Evolutionary conservation across 2,329 filamentous ascomycete genomes (phyloP), one percentile per base, ranked within the genome.

Genomic region (Coniella lustricola): DNA sequence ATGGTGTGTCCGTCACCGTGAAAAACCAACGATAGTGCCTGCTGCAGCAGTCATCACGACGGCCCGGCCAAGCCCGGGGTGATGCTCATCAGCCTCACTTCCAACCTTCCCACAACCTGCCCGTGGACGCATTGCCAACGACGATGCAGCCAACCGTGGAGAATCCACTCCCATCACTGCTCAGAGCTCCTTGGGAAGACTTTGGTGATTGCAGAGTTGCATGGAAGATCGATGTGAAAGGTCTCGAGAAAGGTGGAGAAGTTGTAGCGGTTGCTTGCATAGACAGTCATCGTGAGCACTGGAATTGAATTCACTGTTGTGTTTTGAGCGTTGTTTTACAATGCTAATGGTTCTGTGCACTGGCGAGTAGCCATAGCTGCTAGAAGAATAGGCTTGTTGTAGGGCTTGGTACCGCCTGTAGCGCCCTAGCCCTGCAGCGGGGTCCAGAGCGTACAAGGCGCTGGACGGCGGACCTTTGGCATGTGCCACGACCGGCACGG

Each of bases 41-140:
- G 46, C n/a, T 48, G 46, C n/a, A 44, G 33, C 18, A 13, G 39
- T 14, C 4, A 38, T 38, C 39, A 48, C 12, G 44, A 48, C 22
- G 44, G 46, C 18, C 35, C 44, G 32, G 36, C 18, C 17, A 37
- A n/a, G n/a, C n/a, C 35, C 35, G 20, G 8, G 4, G 9, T 4
- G 16, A 3, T 12, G 13, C 21, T 39, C 13, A 3, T n/a, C 37
- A 41, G n/a, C 22, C 12, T 25, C 36, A 16, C 36, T 21, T 39
- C 7, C 36, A 41, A 10, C 22, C 10, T 25, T 25, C 16, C 20
- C 36, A 38, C 16, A 10, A 29, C 25, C 10, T 10, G 25, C 10
- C 5, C 10, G 25, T 29, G 10, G 5, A 29, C 25, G 25, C 10
- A 10, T 29, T 10, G 5, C 25, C 25, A 5, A 29, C 25, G 10